Conservation (phyloP, 139 green algal genomes). For the Coelastrella sp. region DNA sequence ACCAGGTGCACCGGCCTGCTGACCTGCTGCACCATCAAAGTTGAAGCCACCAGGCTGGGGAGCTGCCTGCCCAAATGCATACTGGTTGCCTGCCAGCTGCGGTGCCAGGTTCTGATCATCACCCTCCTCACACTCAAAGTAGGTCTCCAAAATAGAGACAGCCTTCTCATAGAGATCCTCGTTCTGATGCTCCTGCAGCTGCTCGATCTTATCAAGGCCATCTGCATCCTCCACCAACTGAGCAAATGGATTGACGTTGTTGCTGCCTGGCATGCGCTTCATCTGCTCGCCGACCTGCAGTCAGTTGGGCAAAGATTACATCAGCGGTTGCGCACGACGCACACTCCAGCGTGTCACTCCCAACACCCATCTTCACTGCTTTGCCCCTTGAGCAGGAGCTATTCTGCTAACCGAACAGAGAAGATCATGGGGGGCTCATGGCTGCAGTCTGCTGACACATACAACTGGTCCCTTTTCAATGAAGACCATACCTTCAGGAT, state of each 20-base stretch:
- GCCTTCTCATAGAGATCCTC: constrained; percentile 99
- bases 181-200: constrained; percentile 91
- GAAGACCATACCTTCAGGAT: constrained; percentile 92
- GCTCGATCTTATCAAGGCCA: constrained; percentile 99
- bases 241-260: constrained; percentile 87
- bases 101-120: constrained; percentile 97
- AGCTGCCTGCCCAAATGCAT: constrained; percentile 33
- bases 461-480: too few species aligned
- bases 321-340: background rate
- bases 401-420: too few species aligned
- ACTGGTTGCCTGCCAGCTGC: constrained; percentile 30
- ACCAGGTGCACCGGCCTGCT: background rate
- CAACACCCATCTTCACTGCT: constrained; percentile 6
- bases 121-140: constrained; percentile 97
- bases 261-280: constrained; percentile 60
- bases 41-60: constrained; percentile 46
- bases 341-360: background rate
- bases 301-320: background rate
- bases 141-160: constrained; percentile 92
- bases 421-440: too few species aligned
- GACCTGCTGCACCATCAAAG: constrained; percentile 36
- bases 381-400: too few species aligned
- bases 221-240: constrained; percentile 95
- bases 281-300: constrained; percentile 69
- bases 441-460: too few species aligned